phyloP scores from a whole-genome alignment of 2,329 filamentous ascomycete species.

The Alternaria sp. region DNA sequence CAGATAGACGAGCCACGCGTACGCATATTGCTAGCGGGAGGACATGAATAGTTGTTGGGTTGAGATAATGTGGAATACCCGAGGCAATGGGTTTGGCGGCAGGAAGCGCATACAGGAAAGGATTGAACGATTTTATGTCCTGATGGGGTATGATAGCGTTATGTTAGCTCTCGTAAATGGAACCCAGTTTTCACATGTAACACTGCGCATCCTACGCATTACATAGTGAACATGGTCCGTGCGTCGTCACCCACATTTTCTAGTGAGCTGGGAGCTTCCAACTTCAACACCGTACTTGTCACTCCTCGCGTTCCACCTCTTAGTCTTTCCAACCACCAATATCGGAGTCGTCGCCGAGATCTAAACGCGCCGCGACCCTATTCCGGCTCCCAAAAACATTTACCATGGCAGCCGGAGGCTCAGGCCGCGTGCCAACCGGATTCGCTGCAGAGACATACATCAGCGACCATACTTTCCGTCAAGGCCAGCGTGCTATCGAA shows the following conservation, averaged over 20 bases:
- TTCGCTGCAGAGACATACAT: conserved; percentile 87
- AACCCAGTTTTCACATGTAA: conserved; percentile 16
- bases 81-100: conserved; percentile 6
- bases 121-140: conserved; percentile 30
- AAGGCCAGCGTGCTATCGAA: conserved; percentile 82
- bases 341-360: too few species aligned
- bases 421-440: conserved; percentile 70
- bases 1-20: conserved; percentile 18
- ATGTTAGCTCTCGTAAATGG: conserved; percentile 40
- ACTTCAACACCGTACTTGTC: not conserved
- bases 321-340: not conserved
- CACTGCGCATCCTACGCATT: not conserved
- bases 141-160: conserved; percentile 47
- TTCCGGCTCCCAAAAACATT: not conserved
- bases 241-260: conserved; percentile 30
- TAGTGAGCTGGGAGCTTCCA: conserved; percentile 7
- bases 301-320: not conserved
- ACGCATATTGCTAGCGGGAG: conserved; percentile 19
- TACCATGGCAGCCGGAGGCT: conserved; percentile 34
- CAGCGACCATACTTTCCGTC: conserved; percentile 88
- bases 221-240: conserved; percentile 13
- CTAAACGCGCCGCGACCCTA: not conserved
- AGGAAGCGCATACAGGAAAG: not conserved
- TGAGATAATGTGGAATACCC: conserved; percentile 14
- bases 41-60: conserved; percentile 5